phyloP scores from a whole-genome alignment of 2,329 filamentous ascomycete genomes.

The Aspergillus sp. region DNA sequence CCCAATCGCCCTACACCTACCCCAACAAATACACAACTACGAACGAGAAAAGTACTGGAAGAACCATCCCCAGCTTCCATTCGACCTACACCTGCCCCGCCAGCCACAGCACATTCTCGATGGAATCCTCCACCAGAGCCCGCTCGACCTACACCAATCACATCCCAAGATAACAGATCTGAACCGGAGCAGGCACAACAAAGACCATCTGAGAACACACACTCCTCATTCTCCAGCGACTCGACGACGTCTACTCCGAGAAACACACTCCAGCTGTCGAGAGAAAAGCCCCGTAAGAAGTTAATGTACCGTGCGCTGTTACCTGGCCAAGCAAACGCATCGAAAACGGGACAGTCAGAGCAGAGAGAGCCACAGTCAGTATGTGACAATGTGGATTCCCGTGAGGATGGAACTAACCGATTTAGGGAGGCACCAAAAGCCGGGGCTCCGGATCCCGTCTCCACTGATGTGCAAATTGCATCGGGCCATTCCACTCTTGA shows the following conservation, averaged over 20 bases:
- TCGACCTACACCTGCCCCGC: neutral
- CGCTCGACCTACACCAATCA: neutral
- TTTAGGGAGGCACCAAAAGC: neutral
- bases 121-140: neutral
- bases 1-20: neutral
- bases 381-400: slow-evolving; percentile 10
- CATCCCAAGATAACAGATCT: neutral
- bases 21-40: neutral
- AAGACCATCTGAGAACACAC: slow-evolving; percentile 1
- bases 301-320: slow-evolving; percentile 37
- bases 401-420: slow-evolving; percentile 1
- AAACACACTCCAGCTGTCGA: slow-evolving; percentile 26
- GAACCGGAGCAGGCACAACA: neutral
- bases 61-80: neutral
- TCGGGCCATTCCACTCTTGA: slow-evolving; percentile 4
- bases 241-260: slow-evolving; percentile 7
- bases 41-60: neutral
- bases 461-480: neutral
- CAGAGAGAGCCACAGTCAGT: slow-evolving; percentile 22
- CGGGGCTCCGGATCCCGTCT: neutral
- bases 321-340: slow-evolving; percentile 11
- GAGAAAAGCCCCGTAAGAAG: slow-evolving; percentile 35
- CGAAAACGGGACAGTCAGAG: slow-evolving; percentile 3
- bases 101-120: neutral
- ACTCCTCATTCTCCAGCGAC: slow-evolving; percentile 1